Percentiles rank a stretch among this genome's conserved stretches.
Conservation (phyloP, 2,329 filamentous ascomycete genomes). For the Oidium heveae region DNA sequence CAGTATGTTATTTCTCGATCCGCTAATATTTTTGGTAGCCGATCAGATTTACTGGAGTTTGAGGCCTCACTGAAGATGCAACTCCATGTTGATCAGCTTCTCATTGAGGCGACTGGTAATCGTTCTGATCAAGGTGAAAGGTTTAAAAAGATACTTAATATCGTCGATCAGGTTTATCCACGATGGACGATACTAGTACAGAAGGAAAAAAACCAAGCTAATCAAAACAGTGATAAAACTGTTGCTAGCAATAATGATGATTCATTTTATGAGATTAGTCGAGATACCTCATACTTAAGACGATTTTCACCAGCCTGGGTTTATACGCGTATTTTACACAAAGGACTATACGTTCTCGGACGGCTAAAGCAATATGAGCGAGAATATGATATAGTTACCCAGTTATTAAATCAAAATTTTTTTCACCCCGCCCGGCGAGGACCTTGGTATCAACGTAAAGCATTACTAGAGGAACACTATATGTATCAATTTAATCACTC, state of each 20-base stretch:
- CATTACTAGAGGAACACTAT: slow-evolving; percentile 83
- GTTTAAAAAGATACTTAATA: slow-evolving; percentile 30
- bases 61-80: slow-evolving; percentile 68
- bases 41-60: slow-evolving; percentile 58
- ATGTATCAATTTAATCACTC: slow-evolving; percentile 34
- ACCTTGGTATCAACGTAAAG: slow-evolving; percentile 88
- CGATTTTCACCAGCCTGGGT: slow-evolving; percentile 81
- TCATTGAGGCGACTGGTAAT: slow-evolving; percentile 53
- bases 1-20: slow-evolving; percentile 77
- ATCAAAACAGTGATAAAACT: slow-evolving; percentile 35
- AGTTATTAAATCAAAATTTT: slow-evolving; percentile 54
- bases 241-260: slow-evolving; percentile 36
- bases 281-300: slow-evolving; percentile 61
- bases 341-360: slow-evolving; percentile 53
- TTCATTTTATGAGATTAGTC: slow-evolving; percentile 11
- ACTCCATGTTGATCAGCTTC: slow-evolving; percentile 51
- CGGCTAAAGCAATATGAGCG: slow-evolving; percentile 56
- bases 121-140: slow-evolving; percentile 35
- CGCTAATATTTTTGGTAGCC: slow-evolving; percentile 62
- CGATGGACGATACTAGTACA: slow-evolving; percentile 52
- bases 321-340: slow-evolving; percentile 81
- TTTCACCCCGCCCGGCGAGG: slow-evolving; percentile 73
- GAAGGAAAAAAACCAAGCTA: slow-evolving; percentile 34
- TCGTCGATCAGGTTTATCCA: slow-evolving; percentile 50
- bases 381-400: slow-evolving; percentile 49